These are phyloP conservation scores for Saccharomyces hybrid DNA, from an alignment of 1,139 yeast genomes.

Conservation along the genomic window DNA sequence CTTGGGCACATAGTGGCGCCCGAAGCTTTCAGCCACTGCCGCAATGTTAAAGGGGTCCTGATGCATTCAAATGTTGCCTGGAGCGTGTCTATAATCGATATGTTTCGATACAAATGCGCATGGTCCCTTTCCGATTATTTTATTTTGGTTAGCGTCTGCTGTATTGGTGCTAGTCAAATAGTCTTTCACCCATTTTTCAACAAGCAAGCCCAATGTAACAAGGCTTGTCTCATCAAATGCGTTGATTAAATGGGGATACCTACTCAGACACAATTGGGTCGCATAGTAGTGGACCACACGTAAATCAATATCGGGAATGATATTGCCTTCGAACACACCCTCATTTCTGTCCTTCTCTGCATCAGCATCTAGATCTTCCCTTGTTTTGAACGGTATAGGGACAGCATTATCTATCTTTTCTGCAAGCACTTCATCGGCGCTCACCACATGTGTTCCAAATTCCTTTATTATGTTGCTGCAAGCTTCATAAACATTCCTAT, in stretches of 20 bases:
- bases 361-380: constrained; percentile 25
- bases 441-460: constrained; percentile 20
- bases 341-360: constrained; percentile 19
- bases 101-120: constrained; percentile 18
- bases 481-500: constrained; percentile 27
- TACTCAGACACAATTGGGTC: constrained; percentile 26
- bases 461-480: constrained; percentile 25
- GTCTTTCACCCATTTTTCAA: constrained; percentile 30
- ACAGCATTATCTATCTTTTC: constrained; percentile 22
- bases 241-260: constrained; percentile 27
- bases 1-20: neutral
- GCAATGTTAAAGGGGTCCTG: neutral
- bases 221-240: constrained; percentile 30
- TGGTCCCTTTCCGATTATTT: constrained; percentile 14
- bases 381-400: constrained; percentile 27
- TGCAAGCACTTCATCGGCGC: constrained; percentile 30
- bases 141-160: constrained; percentile 3
- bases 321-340: constrained; percentile 22
- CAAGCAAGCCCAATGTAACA: constrained; percentile 24
- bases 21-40: neutral
- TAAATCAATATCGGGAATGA: constrained; percentile 28
- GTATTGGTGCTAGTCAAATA: constrained; percentile 12
- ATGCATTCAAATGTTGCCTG: constrained; percentile 20
- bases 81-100: constrained; percentile 23
- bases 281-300: constrained; percentile 30